Percentiles rank a stretch among this genome's conserved stretches.
These are phyloP conservation scores for Carex parvula DNA, from an alignment of 176 grass and related monocot genomes.

Conservation along the genomic window DNA sequence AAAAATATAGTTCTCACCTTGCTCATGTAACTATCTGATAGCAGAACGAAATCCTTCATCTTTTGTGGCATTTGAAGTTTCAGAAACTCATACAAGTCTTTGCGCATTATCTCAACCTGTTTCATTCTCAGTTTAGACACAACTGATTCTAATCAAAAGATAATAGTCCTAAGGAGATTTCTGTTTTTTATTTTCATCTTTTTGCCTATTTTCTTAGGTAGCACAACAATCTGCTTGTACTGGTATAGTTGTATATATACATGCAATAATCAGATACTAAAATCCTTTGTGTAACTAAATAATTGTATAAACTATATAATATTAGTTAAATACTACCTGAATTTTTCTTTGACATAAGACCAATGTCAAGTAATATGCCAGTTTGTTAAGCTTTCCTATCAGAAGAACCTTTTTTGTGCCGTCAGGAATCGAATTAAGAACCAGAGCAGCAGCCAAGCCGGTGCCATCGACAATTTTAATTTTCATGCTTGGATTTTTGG, in stretches of 20 bases:
- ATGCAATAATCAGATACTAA: neutral
- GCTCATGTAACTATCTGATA: slow-evolving; percentile 39
- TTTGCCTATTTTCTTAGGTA: neutral
- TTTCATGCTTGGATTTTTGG: slow-evolving; percentile 64
- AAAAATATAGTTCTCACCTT: slow-evolving; percentile 6
- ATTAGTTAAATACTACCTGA: slow-evolving; percentile 39
- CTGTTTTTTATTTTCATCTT: neutral
- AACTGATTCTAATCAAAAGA: neutral
- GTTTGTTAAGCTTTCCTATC: slow-evolving; percentile 60
- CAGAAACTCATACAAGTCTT: slow-evolving; percentile 55
- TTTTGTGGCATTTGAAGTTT: slow-evolving; percentile 51
- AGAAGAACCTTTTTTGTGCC: slow-evolving; percentile 57
- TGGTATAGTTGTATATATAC: neutral
- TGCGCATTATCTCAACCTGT: slow-evolving; percentile 62
- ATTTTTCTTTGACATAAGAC: slow-evolving; percentile 65
- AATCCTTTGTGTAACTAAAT: neutral
- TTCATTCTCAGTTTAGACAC: neutral
- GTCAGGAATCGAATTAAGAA: slow-evolving; percentile 53
- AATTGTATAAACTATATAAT: neutral
- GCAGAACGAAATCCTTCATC: slow-evolving; percentile 35
- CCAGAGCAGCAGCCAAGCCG: slow-evolving; percentile 81
- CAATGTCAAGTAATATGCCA: slow-evolving; percentile 41
- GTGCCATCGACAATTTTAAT: slow-evolving; percentile 81
- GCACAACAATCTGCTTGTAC: neutral
- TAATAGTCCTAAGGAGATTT: neutral